phyloP scores from a whole-genome alignment of 176 grass and related monocot species.

The Saccharum officinarum region DNA sequence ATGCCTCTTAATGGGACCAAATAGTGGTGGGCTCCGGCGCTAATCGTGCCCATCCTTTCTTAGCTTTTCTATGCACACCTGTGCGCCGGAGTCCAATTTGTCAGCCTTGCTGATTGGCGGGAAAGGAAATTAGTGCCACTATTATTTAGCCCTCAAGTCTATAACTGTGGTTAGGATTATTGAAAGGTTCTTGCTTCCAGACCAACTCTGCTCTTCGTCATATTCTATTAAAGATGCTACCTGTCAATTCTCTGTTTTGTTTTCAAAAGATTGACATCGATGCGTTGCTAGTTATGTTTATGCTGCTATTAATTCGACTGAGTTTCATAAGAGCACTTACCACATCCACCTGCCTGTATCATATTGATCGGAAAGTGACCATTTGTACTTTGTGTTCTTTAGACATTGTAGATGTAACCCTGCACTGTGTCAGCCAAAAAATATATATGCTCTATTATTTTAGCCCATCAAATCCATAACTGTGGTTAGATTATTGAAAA shows the following conservation, averaged over 20 bases:
- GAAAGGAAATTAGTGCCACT: constrained; percentile 24
- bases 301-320: not conserved
- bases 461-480: not conserved
- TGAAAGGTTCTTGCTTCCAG: not conserved
- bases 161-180: not conserved
- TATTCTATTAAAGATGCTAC: not conserved
- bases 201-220: not conserved
- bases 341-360: not conserved
- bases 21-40: constrained; percentile 46
- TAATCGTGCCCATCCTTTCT: constrained; percentile 26
- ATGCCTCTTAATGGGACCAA: constrained; percentile 37
- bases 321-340: not conserved
- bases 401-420: not conserved
- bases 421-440: not conserved
- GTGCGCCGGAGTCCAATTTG: constrained; percentile 9
- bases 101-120: constrained; percentile 9
- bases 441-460: not conserved
- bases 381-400: not conserved
- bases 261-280: not conserved
- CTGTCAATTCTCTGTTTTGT: not conserved
- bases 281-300: not conserved
- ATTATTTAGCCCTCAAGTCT: not conserved
- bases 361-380: not conserved
- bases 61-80: constrained; percentile 28
- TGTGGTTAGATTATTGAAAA: constrained; percentile 4